Evolutionary conservation across 2,329 filamentous ascomycete genomes (phyloP), one percentile per base, ranked within the genome.

Genomic region (Clathrospora elynae): DNA sequence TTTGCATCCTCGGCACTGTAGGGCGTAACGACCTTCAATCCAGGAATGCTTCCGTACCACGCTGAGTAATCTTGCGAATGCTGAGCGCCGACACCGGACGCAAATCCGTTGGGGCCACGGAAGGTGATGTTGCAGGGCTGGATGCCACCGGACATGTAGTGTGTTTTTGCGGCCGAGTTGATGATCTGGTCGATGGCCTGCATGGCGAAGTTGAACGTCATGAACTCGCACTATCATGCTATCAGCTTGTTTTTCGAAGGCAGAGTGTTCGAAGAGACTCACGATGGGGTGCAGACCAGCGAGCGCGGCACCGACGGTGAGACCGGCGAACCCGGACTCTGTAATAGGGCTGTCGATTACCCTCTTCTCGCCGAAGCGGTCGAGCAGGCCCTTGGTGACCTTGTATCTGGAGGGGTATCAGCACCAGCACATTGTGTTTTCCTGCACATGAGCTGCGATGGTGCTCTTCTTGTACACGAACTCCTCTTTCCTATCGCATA

Each of bases 151-250:
- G 93, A 97, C 93, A 99, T 99, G 82, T 99, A 99, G 70, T 99
- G 92, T 44, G 93, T 99, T 83, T 99, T 99, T 70, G 90, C 93
- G 62, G 81, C 93, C 35, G 92, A 97, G 85, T 99, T 99, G 84
- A 99, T 91, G 71, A 99, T 89, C 75, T 99, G 93, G 74, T 99
- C 93, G 75, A 99, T 99, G 71, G 93, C 90, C 79, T 99, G 93
- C 93, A 99, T 99, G 74, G 93, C 92, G 72, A 97, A 97, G 84
- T 99, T 99, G 85, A 96, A 97, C 68, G 93, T 99, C 93, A 99
- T 99, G 82, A 99, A 99, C 79, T 99, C 93, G 83, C 88, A 93
- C 89, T 93, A 57, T 36, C 6, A 12, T 44, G 54, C 24, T 49
- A 57, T 64, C 42, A 54, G 53, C 12, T 19, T 30, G 23, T 34